Percentiles rank a stretch among this genome's conserved stretches.
Conservation (phyloP, 2,329 filamentous ascomycete genomes). For the Madurella fahalii region DNA sequence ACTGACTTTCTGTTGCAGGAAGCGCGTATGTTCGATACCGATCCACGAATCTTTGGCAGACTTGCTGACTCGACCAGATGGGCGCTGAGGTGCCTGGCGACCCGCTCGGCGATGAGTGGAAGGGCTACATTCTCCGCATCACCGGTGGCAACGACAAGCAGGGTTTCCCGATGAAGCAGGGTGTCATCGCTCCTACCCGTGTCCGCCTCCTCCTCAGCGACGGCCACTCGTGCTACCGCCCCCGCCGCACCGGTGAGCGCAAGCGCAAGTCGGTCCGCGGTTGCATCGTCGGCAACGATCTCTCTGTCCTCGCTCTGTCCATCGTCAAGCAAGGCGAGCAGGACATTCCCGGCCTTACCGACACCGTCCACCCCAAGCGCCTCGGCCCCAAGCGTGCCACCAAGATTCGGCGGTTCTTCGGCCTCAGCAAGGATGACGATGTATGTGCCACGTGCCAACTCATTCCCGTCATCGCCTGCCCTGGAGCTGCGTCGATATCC, state of each 20-base stretch:
- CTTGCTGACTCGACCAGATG: slow-evolving; percentile 53
- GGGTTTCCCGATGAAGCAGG: slow-evolving; percentile 99
- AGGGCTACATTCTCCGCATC: slow-evolving; percentile 99
- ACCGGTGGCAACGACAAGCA: slow-evolving; percentile 99
- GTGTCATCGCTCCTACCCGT: slow-evolving; percentile 98
- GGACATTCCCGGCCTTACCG: slow-evolving; percentile 94
- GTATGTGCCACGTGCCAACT: slow-evolving; percentile 65
- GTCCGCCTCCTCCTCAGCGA: slow-evolving; percentile 93
- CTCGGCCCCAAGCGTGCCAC: slow-evolving; percentile 99
- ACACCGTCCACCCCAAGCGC: slow-evolving; percentile 97
- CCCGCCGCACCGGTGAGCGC: slow-evolving; percentile 95
- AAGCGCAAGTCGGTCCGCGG: slow-evolving; percentile 99
- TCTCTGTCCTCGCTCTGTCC: slow-evolving; percentile 88
- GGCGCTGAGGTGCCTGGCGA: slow-evolving; percentile 89
- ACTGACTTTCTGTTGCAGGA: slow-evolving; percentile 23
- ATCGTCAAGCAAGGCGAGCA: slow-evolving; percentile 97
- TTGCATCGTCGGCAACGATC: slow-evolving; percentile 95
- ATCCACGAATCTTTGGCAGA: slow-evolving; percentile 7
- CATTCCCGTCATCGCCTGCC: slow-evolving; percentile 68
- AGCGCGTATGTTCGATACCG: slow-evolving; percentile 25
- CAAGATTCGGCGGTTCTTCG: slow-evolving; percentile 99
- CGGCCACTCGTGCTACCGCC: slow-evolving; percentile 98
- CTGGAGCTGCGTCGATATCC: slow-evolving; percentile 44
- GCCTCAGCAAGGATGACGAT: slow-evolving; percentile 99
- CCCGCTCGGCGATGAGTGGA: slow-evolving; percentile 97